phyloP scores from a whole-genome alignment of 345 rosid genomes.

The Corchorus olitorius region DNA sequence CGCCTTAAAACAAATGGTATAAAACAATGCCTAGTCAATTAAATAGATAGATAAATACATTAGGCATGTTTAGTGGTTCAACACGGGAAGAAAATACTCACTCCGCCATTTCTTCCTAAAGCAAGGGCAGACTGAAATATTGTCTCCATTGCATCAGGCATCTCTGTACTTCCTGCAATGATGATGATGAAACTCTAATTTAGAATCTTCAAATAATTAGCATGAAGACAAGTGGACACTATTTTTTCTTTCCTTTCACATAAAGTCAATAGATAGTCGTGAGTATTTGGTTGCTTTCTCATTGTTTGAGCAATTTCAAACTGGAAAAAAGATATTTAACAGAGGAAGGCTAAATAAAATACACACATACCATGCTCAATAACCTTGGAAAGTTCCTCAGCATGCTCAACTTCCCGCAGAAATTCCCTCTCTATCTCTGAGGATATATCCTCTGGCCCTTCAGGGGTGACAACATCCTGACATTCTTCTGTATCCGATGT shows the following conservation, averaged over 20 bases:
- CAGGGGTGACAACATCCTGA: slow-evolving; percentile 31
- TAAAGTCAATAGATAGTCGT: neutral
- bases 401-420: slow-evolving; percentile 74
- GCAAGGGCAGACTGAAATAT: slow-evolving; percentile 90
- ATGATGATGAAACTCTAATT: slow-evolving; percentile 17
- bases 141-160: slow-evolving; percentile 98
- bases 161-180: slow-evolving; percentile 61
- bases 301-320: slow-evolving; percentile 10
- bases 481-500: slow-evolving; percentile 45
- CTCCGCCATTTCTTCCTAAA: slow-evolving; percentile 79
- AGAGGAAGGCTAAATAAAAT: neutral
- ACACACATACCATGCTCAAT: slow-evolving; percentile 68
- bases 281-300: neutral
- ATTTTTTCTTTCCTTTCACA: neutral
- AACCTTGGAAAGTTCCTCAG: slow-evolving; percentile 79
- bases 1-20: neutral
- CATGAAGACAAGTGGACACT: neutral
- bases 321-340: neutral
- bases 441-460: slow-evolving; percentile 52
- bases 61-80: neutral
- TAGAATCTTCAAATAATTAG: slow-evolving; percentile 12
- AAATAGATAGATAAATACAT: slow-evolving; percentile 7
- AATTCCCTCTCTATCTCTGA: slow-evolving; percentile 74
- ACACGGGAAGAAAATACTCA: slow-evolving; percentile 41
- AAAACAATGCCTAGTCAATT: neutral